Evolutionary conservation across 2,329 filamentous ascomycete species (phyloP), one percentile per base, ranked within the genome.

Genomic region (Neobulgaria alba): DNA sequence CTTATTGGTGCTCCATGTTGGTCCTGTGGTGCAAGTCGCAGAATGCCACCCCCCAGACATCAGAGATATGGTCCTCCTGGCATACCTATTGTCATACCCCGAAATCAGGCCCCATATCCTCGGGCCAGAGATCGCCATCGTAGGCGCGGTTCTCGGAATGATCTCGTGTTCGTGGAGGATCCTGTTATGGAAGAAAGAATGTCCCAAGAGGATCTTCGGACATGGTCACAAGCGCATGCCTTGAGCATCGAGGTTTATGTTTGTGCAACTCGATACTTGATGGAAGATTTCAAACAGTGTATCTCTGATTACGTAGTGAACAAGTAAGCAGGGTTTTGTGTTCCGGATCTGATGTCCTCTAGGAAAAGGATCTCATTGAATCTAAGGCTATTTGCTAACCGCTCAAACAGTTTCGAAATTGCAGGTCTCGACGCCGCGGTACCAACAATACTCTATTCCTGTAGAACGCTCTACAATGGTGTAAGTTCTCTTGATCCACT

Each of bases 241-340:
- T 60, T 71, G 26, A 66, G 65, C 49, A 50, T 72, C 10, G 66
- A 70, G 39, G 67, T 71, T 10, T 72, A 72, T 55, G 65, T 71
- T 38, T 66, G 67, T 39, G 68, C 68, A 5, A 62, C 69, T 47
- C 64, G 65, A 38, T 71, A 65, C 51, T 58, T 71, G 38, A 64
- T 72, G 52, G 61, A 66, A 18, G 63, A 63, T 36, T 67, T 72
- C 54, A 67, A 68, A 49, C 45, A 42, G 3, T 62, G 60, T 33
- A 61, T 72, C 29, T 59, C 66, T 36, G 60, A 63, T 3, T 62
- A 55, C 20, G 61, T 63, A 41, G 60, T 72, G 46, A 67, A 71
- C 52, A 67, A 42, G 46, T 45, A 36, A 17, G 37, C 26, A 23
- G 23, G 15, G 8, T n/a, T n/a, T n/a, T n/a, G n/a, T n/a, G n/a